phyloP scores from a whole-genome alignment of 2,329 filamentous ascomycete species.

The Trichoderma guizhouense region DNA sequence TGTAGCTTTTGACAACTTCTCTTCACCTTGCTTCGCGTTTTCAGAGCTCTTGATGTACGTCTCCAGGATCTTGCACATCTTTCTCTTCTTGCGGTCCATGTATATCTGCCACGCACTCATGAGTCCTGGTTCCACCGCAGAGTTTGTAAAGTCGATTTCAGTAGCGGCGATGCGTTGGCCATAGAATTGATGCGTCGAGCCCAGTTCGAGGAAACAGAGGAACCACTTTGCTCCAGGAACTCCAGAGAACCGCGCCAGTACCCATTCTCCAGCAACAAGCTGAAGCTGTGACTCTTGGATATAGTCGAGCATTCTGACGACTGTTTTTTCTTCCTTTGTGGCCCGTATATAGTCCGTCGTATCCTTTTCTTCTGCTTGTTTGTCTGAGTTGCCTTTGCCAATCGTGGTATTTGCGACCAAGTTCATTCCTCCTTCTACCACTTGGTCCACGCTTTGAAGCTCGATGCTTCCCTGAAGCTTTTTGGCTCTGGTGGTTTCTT shows the following conservation, averaged over 20 bases:
- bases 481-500: neutral
- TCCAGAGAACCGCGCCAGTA: constrained; percentile 12
- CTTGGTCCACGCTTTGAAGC: neutral
- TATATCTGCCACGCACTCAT: constrained; percentile 16
- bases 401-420: neutral
- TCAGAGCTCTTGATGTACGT: neutral
- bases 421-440: neutral
- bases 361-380: neutral
- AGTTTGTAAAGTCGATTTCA: constrained; percentile 11
- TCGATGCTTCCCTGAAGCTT: neutral
- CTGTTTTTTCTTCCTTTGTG: neutral
- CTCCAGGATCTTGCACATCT: constrained; percentile 7
- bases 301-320: constrained; percentile 12
- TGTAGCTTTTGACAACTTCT: neutral
- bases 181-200: constrained; percentile 9
- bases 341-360: neutral
- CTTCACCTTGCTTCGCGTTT: neutral
- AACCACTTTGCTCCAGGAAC: constrained; percentile 11
- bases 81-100: constrained; percentile 12
- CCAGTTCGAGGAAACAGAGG: constrained; percentile 13
- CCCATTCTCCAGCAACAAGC: constrained; percentile 15
- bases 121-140: neutral
- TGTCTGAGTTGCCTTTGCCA: neutral
- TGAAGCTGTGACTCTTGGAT: neutral
- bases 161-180: constrained; percentile 4